These are phyloP conservation scores for Balamuthia mandrillaris DNA, from an alignment of 208 protist species.

Conservation along the genomic window DNA sequence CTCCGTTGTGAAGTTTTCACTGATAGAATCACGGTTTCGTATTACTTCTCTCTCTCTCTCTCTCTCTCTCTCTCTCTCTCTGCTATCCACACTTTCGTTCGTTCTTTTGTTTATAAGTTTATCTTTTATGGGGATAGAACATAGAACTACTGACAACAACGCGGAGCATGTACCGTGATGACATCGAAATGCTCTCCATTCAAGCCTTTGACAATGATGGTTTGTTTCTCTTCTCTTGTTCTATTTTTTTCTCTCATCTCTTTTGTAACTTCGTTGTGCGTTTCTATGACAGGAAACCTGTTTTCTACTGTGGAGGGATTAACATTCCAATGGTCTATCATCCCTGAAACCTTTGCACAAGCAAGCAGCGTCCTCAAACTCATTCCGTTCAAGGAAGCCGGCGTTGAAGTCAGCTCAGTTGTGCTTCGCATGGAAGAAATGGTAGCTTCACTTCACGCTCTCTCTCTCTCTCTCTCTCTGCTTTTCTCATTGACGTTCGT, in stretches of 20 bases:
- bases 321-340: slow-evolving; percentile 19
- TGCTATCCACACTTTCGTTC: slow-evolving; percentile 10
- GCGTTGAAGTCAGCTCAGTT: background rate
- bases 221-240: background rate
- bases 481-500: background rate
- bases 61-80: too few species aligned
- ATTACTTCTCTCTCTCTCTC: too few species aligned
- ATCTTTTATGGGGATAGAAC: too few species aligned
- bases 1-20: slow-evolving; percentile 34
- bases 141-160: too few species aligned
- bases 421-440: slow-evolving; percentile 33
- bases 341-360: too few species aligned
- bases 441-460: background rate
- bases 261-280: background rate
- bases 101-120: too few species aligned
- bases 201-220: slow-evolving; percentile 6
- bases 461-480: background rate
- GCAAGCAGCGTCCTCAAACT: slow-evolving; percentile 27
- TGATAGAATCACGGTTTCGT: too few species aligned
- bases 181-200: background rate
- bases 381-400: slow-evolving; percentile 22
- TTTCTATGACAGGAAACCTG: background rate
- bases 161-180: slow-evolving; percentile 22
- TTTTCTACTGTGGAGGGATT: slow-evolving; percentile 33
- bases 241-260: background rate